A percentile compares a stretch with the other conserved stretches of the same genome.
phyloP scores from a whole-genome alignment of 306 rosid genomes.

The Erythrophleum fordii region DNA sequence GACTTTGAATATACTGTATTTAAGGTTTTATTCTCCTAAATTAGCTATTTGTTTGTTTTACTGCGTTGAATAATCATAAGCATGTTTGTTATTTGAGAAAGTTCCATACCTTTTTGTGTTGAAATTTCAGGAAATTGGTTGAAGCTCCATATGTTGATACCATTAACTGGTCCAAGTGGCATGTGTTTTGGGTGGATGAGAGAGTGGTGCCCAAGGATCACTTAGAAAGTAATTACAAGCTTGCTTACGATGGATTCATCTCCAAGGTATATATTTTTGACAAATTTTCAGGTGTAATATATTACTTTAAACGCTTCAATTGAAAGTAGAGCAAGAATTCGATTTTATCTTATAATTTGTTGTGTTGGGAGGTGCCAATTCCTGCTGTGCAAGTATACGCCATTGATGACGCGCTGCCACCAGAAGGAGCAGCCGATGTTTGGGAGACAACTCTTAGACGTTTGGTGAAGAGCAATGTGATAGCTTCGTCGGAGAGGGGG shows the following conservation, averaged over 20 bases:
- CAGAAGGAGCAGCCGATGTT: conserved; percentile 75
- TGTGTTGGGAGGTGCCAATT: conserved; percentile 48
- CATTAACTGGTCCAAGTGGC: conserved; percentile 69
- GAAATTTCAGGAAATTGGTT: conserved; percentile 55
- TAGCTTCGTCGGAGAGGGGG: conserved; percentile 49
- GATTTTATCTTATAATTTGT: neutral
- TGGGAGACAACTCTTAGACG: conserved; percentile 59
- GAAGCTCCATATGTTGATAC: conserved; percentile 52
- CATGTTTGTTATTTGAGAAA: no score
- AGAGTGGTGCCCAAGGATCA: conserved; percentile 68
- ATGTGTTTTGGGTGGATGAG: conserved; percentile 71
- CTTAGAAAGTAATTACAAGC: conserved; percentile 68
- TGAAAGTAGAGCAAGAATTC: no score
- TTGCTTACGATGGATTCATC: conserved; percentile 64
- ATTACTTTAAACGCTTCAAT: no score
- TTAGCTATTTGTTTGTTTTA: no score
- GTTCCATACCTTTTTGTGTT: neutral
- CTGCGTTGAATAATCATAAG: no score
- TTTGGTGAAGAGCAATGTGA: conserved; percentile 47
- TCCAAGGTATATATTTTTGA: conserved; percentile 48
- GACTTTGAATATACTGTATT: neutral
- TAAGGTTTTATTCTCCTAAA: neutral
- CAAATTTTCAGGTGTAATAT: neutral
- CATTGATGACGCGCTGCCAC: conserved; percentile 61
- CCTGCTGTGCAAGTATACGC: conserved; percentile 55